Base-by-base conservation (phyloP, 768 basidiomycete species). In the Leucocoprinus leucothites region DNA sequence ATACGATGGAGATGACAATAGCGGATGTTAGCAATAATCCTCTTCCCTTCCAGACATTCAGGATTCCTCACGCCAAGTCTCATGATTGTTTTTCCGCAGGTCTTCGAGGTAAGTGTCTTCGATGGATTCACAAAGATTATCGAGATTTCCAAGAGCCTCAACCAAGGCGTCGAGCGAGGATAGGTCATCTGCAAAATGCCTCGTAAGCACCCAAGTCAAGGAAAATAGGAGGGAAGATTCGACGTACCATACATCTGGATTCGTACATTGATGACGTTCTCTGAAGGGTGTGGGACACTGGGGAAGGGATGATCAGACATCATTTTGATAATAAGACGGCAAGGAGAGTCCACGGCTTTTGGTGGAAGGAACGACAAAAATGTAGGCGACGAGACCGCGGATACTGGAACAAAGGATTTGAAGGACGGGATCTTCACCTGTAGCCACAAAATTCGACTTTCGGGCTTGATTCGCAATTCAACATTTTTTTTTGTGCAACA, bases 381-480 rank as follows among this genome's bases (percentile, higher is more conserved):
- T 53, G 56, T 9, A 13, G 51, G 59, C 24, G 43, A 25, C 49
- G 22, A 41, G 56, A 25, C 31, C 49, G 13, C 13, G 26, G 9
- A 55, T 38, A 41, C 31, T 48, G 35, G 36, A 11, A 60, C 53
- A 53, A 53, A 41, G 28, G 9, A 25, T 25, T 25, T 34, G 18
- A 22, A 28, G 47, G 47, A 48, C 21, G 19, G 28, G 6, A 42
- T 46, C 61, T 49, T 65, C 63, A 89, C 93, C 90, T 94, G 78
- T 98, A 98, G 26, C 97, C 97, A 67, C 97, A 98, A 67, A 98
- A 98, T 71, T 97, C 94, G 36, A 98, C 96, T 62, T 92, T 94
- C 5, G 96, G 92, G 67, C 96, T 98, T 46, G 47, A 57, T 24
- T 50, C 40, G 35, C 55, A 18, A 25, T 34, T 57, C 46, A 64